Evolutionary conservation across 2,329 filamentous ascomycete species (phyloP), one percentile per base, ranked within the genome.

Genomic region (Cladosporium sp.): DNA sequence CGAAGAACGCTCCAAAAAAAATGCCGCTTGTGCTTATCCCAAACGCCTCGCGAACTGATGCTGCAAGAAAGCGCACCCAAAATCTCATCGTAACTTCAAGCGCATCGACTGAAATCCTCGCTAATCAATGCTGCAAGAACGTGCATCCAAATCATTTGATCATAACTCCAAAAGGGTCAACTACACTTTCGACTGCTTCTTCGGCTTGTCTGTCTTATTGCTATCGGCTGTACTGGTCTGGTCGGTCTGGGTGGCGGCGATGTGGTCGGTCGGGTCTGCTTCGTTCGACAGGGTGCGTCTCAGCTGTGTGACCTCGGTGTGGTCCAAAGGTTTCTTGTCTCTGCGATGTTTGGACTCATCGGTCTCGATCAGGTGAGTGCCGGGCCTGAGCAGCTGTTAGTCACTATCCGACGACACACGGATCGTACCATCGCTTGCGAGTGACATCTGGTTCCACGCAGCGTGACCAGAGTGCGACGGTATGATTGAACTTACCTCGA

Each of bases 361-460:
- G 5, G 71, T 74, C 65, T 76, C 74, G 52, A 69, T 51, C 14
- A 76, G 50, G 22, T 69, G 66, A 6, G 72, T 69, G 19, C 68
- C 59, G 47, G 28, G n/a, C 11, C 47, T 50, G 17, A 36, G 9
- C 12, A 28, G 14, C 19, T 11, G 28, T 50, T 17, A 50, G 47
- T 28, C 15, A 30, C 22, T 11, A 30, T 11, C 37, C 47, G 3
- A n/a, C 3, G 6, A 6, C 25, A 25, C 25, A 25, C 25, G 3
- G 8, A 3, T 3, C n/a, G 8, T 38, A 3, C 3, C 36, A 38
- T 4, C 3, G 12, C 36, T 51, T 20, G 30, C 30, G 34, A 28
- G 36, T 25, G 25, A 25, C 25, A 25, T 6, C 3, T 25, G 25
- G 25, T 25, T 3, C 25, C 25, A 25, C 25, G 25, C 25, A 25